Evolutionary conservation across 805 yeast species (phyloP), one percentile per base, ranked within the genome.

Genomic region (Saccharomycopsis fodiens): DNA sequence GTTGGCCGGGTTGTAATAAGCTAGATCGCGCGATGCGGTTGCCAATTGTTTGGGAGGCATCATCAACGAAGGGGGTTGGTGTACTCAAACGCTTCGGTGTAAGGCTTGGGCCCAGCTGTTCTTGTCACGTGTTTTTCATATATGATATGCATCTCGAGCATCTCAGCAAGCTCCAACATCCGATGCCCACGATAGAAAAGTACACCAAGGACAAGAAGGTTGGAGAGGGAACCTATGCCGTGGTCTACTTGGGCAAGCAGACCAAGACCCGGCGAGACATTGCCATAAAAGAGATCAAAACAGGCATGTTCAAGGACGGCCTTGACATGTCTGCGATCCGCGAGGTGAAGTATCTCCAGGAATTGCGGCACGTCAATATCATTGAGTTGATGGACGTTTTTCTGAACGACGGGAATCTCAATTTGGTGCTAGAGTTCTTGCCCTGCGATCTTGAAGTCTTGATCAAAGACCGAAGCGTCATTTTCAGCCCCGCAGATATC

Each of bases 191-290:
- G 6, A 12, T 12, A 6, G 27, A 29, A 17, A 53, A 60, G 23
- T 67, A 67, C 43, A 52, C 66, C 3, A 67, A 66, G 51, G 96
- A 88, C 46, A 79, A 76, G 54, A 89, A 88, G 59, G 97, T 93
- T 23, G 99, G 99, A 59, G 99, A 93, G 66, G 99, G 99, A 64
- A 93, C 99, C 0, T 93, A 91, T 67, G 99, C 99, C 39, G 95
- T 89, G 46, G 99, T 93, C 4, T 87, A 81, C 57, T 70, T 89
- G 13, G 97, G 97, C 1, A 77, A 72, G 35, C 83, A 83, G 58
- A 54, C 68, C 10, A 69, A 65, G 41, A 72, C 77, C 23, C 62
- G 64, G 41, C 64, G 89, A 44, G 69, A 72, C 42, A 82, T 93
- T 29, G 99, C 99, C 53, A 82, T 94, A 50, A 93, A 93, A 59